These are phyloP conservation scores for Colletotrichum eremochloae DNA, from an alignment of 2,329 filamentous ascomycete genomes.

Conservation along the genomic window DNA sequence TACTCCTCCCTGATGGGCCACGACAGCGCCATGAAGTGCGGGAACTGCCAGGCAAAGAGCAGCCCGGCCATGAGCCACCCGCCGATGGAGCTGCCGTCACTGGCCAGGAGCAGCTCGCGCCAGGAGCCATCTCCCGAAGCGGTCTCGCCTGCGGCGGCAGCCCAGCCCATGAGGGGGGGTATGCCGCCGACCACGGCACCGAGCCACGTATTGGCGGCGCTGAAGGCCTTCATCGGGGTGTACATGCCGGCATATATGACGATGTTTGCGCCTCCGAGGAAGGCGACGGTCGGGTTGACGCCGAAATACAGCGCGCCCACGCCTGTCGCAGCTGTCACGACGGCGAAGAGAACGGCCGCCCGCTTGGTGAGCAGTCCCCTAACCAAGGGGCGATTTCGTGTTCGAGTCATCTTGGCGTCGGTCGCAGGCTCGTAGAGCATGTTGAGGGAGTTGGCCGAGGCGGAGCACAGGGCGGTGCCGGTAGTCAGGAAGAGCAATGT, in stretches of 20 bases:
- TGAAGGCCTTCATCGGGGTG: conserved; percentile 90
- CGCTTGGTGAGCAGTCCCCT: conserved; percentile 80
- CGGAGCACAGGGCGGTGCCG: conserved; percentile 89
- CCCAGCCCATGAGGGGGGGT: conserved; percentile 98
- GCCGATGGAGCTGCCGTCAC: conserved; percentile 73
- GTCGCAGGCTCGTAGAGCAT: conserved; percentile 96
- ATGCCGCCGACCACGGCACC: conserved; percentile 94
- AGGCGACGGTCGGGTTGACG: conserved; percentile 93
- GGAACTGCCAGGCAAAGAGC: conserved; percentile 97
- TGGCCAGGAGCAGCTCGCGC: conserved; percentile 80
- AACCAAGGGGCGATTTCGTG: conserved; percentile 89
- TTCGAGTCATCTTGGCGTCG: conserved; percentile 94
- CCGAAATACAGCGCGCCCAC: conserved; percentile 84
- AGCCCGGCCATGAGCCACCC: conserved; percentile 91
- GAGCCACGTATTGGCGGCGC: conserved; percentile 92
- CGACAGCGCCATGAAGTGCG: conserved; percentile 95
- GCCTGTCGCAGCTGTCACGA: conserved; percentile 78
- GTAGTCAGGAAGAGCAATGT: conserved; percentile 93
- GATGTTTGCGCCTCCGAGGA: conserved; percentile 87
- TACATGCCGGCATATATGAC: conserved; percentile 91
- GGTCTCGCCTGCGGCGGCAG: conserved; percentile 90
- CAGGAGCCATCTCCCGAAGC: conserved; percentile 82
- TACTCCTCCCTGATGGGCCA: conserved; percentile 94
- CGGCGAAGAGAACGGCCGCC: conserved; percentile 82
- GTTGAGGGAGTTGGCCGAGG: conserved; percentile 93